phyloP scores from a whole-genome alignment of 169 alveolate genomes.

The Eimeria necatrix region DNA sequence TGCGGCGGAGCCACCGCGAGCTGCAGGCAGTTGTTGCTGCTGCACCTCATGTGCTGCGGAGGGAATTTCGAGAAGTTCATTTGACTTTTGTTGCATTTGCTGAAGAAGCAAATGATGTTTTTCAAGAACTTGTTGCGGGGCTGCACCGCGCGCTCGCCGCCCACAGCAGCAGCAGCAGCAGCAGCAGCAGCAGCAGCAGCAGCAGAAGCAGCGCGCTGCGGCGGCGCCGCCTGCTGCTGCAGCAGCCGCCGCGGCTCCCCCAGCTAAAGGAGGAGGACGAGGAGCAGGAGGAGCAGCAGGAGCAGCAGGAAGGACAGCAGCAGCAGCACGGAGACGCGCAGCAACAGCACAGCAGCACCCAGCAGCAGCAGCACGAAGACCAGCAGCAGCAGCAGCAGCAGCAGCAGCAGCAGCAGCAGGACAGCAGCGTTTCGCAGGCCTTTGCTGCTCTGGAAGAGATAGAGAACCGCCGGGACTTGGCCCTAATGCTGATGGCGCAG shows the following conservation, averaged over 20 bases:
- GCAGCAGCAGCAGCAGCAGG: not conserved
- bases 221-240: not conserved
- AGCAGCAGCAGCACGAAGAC: not conserved
- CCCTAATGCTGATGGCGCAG: no score
- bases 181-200: not conserved
- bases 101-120: no score
- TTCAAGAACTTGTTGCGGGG: no score
- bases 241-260: not conserved
- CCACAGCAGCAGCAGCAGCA: not conserved
- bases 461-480: no score
- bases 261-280: not conserved
- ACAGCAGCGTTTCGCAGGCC: not conserved
- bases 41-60: no score
- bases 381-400: not conserved
- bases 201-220: not conserved
- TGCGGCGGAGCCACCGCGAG: no score
- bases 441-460: no score
- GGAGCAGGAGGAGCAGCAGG: conserved; percentile 11
- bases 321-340: not conserved
- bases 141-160: no score
- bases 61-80: no score
- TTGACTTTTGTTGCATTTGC: no score
- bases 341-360: not conserved
- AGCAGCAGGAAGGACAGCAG: not conserved
- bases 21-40: no score